phyloP scores from a whole-genome alignment of 2,329 filamentous ascomycete species.

The Claviceps arundinis region DNA sequence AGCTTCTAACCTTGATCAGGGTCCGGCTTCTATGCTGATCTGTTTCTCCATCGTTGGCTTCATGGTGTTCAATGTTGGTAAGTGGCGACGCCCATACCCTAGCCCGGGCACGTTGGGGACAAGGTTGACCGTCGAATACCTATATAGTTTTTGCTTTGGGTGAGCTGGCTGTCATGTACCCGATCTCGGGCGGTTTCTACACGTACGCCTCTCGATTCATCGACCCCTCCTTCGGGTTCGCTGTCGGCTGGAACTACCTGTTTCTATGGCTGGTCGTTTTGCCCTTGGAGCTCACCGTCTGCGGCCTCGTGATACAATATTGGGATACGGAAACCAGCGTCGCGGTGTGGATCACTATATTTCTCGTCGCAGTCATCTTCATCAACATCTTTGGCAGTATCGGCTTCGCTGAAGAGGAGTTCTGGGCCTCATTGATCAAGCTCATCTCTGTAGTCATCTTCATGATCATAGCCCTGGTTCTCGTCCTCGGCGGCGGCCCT shows the following conservation, averaged over 20 bases:
- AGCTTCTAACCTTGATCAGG: conserved; percentile 5
- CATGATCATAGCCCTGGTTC: conserved; percentile 45
- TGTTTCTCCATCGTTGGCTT: conserved; percentile 43
- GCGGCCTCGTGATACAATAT: conserved; percentile 35
- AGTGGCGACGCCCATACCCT: conserved; percentile 10
- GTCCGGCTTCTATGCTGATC: conserved; percentile 31
- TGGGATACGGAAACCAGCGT: conserved; percentile 34
- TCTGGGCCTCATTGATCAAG: conserved; percentile 41
- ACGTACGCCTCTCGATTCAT: conserved; percentile 48
- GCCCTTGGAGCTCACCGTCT: conserved; percentile 38
- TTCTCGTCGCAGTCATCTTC: conserved; percentile 33
- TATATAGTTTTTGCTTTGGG: conserved; percentile 42
- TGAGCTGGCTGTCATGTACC: conserved; percentile 48
- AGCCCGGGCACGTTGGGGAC: background rate
- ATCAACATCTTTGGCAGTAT: conserved; percentile 43
- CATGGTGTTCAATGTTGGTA: conserved; percentile 31
- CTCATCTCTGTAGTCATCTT: conserved; percentile 44
- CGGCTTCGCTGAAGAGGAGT: conserved; percentile 43
- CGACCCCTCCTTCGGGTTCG: conserved; percentile 46
- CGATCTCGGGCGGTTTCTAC: conserved; percentile 50
- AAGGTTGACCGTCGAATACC: background rate
- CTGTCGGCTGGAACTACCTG: conserved; percentile 33
- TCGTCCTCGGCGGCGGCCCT: conserved; percentile 45
- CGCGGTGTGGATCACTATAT: conserved; percentile 40
- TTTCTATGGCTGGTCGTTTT: conserved; percentile 38